Percentiles rank a stretch among this genome's conserved stretches.
These are phyloP conservation scores for Actinomucor elegans DNA, from an alignment of 371 early-diverging fungal genomes.

Conservation along the genomic window DNA sequence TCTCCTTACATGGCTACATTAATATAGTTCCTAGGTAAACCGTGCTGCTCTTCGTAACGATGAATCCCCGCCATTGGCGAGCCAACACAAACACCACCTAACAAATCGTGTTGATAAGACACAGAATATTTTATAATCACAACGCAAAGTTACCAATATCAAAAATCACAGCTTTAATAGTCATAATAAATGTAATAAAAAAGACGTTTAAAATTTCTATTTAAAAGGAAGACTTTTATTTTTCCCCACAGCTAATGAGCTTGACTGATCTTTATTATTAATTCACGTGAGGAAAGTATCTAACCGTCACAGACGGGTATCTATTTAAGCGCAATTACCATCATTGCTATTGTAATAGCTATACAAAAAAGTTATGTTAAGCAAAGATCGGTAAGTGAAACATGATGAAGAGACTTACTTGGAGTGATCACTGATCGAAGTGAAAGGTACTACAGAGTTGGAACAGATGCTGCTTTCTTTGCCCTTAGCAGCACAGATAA, in stretches of 20 bases:
- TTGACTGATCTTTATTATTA: too few relatives aligned
- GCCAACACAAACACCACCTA: constrained; percentile 83
- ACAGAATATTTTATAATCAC: too few relatives aligned
- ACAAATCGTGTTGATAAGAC: too few relatives aligned
- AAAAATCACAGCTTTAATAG: constrained; percentile 21
- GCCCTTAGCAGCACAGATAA: constrained; percentile 9
- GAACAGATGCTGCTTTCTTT: constrained; percentile 14
- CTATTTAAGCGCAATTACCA: too few relatives aligned
- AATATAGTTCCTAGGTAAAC: constrained; percentile 78
- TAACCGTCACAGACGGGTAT: too few relatives aligned
- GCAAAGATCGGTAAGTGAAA: neutral
- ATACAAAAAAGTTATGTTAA: neutral
- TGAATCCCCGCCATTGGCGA: constrained; percentile 82
- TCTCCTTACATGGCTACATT: constrained; percentile 73
- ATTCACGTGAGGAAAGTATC: too few relatives aligned
- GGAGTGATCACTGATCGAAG: constrained; percentile 17
- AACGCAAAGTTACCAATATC: constrained; percentile 17
- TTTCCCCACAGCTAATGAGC: constrained; percentile 3
- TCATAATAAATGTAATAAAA: neutral
- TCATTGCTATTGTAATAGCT: neutral
- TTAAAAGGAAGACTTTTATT: neutral
- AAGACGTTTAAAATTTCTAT: too few relatives aligned
- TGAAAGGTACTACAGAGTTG: constrained; percentile 28
- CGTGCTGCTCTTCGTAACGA: constrained; percentile 60
- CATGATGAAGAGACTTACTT: neutral